Base-by-base conservation (phyloP, 257 asterid species). In the Fraxinus cuspidata region DNA sequence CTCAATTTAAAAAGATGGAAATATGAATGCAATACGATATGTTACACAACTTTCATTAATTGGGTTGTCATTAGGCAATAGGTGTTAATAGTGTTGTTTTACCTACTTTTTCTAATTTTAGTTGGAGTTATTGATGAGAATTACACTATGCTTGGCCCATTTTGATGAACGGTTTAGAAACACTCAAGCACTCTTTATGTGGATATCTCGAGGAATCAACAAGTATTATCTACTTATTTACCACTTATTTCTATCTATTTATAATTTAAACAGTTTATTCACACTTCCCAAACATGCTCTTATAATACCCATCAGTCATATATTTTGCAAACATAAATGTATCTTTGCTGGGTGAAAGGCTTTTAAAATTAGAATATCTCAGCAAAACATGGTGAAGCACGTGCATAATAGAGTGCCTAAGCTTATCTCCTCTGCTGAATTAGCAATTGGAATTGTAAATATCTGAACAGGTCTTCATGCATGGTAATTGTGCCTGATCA, bases 341-440 rank as follows among this genome's bases (percentile, higher is more conserved):
- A 23, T 60, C 29, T 70, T 38, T 31, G 44, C 42, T 72, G 77
- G 74, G 51, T 38, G 32, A 47, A 70, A 64, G 68, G 28, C 38
- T 32, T 71, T 67, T 65, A 67, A 68, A 60, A 69, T 66, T 51
- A 81, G 77, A 42, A 21, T 60, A 64, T 3, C 71, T 82, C 23
- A 70, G 15, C 37, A 64, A 70, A 56, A 69, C 63, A 69, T 42
- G 65, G 65, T 66, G 15, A 74, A 60, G 51, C 74, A 1, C 12
- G 13, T 70, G 6, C 18, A 49, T 42, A 29, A 16, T 34, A 31
- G 32, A 11, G 37, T 49, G 78, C 37, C 10, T 49, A 65, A 53
- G 71, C 65, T 72, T 34, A 73, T 27, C 44, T 76, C 49, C 72
- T 77, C 29, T 35, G 28, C 72, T 74, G 58, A 75, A 5, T 35